These are phyloP conservation scores for Gryganskiella cystojenkinii DNA, from an alignment of 192 early-diverging fungal genomes.

Conservation along the genomic window DNA sequence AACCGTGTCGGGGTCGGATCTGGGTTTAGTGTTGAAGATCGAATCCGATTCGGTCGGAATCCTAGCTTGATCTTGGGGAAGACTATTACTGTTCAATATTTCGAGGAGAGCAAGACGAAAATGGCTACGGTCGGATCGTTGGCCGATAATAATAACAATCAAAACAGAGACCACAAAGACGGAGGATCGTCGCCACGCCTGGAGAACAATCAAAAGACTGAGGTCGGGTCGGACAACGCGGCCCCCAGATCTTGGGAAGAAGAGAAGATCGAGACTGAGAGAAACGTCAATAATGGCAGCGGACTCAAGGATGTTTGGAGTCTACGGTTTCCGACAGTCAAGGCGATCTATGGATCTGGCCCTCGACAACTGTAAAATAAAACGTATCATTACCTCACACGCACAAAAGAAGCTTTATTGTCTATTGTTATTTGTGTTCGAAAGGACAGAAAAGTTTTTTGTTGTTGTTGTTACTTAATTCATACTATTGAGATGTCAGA, in stretches of 20 bases:
- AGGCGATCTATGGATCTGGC: slow-evolving; percentile 58
- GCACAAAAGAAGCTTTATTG: no score
- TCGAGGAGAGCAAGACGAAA: slow-evolving; percentile 57
- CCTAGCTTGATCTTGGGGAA: slow-evolving; percentile 62
- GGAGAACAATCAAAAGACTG: not conserved
- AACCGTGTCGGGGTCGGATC: slow-evolving; percentile 65
- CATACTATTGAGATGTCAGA: no score
- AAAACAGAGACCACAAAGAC: not conserved
- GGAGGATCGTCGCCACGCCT: not conserved
- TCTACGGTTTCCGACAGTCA: slow-evolving; percentile 64
- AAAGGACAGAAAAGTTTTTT: no score
- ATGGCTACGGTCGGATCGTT: no score
- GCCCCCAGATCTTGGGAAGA: not conserved
- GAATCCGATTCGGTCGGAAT: slow-evolving; percentile 54
- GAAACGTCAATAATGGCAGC: no score
- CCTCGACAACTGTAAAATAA: slow-evolving; percentile 27
- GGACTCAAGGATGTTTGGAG: slow-evolving; percentile 32
- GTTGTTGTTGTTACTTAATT: no score
- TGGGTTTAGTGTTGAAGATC: slow-evolving; percentile 57
- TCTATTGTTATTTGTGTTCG: no score
- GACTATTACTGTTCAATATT: slow-evolving; percentile 62
- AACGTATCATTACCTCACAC: no score
- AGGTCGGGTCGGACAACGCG: not conserved
- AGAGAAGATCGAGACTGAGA: not conserved
- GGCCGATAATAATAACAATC: not conserved